Evolutionary conservation across 441 rosid genomes (phyloP).

Genomic region (Populus hybrid): DNA sequence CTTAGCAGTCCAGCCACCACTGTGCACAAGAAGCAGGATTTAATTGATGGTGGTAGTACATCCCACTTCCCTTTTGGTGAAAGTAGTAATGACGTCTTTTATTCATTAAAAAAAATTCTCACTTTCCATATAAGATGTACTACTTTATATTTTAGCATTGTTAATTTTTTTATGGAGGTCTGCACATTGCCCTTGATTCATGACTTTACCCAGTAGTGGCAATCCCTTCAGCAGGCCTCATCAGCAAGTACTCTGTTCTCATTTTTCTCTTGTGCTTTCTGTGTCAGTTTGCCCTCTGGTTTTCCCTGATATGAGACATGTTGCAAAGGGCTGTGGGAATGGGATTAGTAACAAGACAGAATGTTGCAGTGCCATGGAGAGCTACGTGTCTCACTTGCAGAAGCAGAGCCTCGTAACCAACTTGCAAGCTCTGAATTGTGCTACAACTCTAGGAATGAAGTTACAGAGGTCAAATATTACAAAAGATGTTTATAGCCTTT

Average conservation of each 20-base stretch:
- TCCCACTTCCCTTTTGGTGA: background rate
- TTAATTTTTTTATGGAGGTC: background rate
- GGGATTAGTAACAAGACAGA: constrained; percentile 49
- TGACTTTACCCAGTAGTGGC: background rate
- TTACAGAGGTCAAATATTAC: constrained; percentile 63
- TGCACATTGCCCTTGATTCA: background rate
- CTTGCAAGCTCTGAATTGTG: constrained; percentile 91
- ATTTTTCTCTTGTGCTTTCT: constrained; percentile 13
- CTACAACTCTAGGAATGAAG: constrained; percentile 65
- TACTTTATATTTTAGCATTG: background rate
- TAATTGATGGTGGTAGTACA: background rate
- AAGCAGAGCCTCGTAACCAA: constrained; percentile 86
- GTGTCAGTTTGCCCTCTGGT: constrained; percentile 86
- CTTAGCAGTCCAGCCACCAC: background rate
- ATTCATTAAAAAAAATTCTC: background rate
- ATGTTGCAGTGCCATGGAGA: constrained; percentile 77
- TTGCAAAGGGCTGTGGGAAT: constrained; percentile 56
- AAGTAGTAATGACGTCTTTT: background rate
- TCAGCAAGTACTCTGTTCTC: constrained; percentile 1
- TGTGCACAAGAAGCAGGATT: background rate
- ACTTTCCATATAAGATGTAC: background rate
- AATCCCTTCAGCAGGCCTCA: constrained; percentile 9
- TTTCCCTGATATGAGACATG: constrained; percentile 65
- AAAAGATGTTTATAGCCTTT: constrained; percentile 60
- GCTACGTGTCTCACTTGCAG: constrained; percentile 83